Conservation (phyloP, 345 rosid genomes). For the Populus alba region DNA sequence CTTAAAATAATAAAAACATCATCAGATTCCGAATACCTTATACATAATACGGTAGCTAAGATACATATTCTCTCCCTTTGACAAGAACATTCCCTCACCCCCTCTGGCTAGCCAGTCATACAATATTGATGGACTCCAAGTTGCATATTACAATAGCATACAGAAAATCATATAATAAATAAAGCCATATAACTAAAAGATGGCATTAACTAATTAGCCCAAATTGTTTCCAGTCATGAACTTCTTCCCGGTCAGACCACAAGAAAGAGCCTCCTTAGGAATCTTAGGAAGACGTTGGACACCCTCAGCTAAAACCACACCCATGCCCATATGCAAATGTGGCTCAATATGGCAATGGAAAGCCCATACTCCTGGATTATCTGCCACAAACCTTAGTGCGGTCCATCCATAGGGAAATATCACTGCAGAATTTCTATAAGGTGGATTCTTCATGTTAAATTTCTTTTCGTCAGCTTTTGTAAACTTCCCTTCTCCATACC, state of each 20-base stretch:
- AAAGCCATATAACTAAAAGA: not conserved
- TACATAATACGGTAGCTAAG: too few relatives aligned
- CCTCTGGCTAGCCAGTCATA: not conserved
- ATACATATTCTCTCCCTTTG: too few relatives aligned
- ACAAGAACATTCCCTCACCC: not conserved
- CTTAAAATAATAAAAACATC: too few relatives aligned
- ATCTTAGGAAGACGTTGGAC: slow-evolving; percentile 38
- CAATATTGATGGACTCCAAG: too few relatives aligned
- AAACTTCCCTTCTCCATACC: slow-evolving; percentile 72
- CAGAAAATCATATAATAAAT: too few relatives aligned
- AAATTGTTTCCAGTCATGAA: not conserved
- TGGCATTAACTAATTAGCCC: not conserved
- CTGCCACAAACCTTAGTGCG: slow-evolving; percentile 71
- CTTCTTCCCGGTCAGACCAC: slow-evolving; percentile 14
- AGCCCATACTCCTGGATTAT: slow-evolving; percentile 90
- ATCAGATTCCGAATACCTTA: too few relatives aligned
- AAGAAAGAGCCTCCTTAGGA: slow-evolving; percentile 32
- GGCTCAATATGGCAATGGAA: slow-evolving; percentile 93
- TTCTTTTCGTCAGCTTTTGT: slow-evolving; percentile 26
- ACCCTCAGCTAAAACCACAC: slow-evolving; percentile 70
- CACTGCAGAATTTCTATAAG: slow-evolving; percentile 59
- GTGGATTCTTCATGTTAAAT: slow-evolving; percentile 64
- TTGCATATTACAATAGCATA: not conserved
- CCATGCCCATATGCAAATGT: slow-evolving; percentile 96
- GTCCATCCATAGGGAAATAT: slow-evolving; percentile 87